Evolutionary conservation across 192 early-diverging fungal genomes (phyloP).

Genomic region (Powellomyces hirtus): DNA sequence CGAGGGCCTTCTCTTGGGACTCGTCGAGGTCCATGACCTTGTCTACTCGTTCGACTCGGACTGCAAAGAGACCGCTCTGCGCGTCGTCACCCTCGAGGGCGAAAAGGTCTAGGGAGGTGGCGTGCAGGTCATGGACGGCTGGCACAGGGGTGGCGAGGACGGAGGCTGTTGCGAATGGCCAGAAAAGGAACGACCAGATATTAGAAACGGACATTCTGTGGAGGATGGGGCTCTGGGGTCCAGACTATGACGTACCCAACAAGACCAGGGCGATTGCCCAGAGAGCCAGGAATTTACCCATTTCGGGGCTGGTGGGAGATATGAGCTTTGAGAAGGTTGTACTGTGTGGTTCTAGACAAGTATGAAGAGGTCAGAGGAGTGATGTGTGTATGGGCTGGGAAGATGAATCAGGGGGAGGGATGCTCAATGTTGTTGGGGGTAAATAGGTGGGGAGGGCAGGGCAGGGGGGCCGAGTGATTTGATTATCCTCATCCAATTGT

Average conservation of each 20-base stretch:
- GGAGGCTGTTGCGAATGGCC: not conserved
- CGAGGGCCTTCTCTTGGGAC: not conserved
- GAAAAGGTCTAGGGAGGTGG: constrained; percentile 34
- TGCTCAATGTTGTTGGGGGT: no score
- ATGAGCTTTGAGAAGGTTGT: no score
- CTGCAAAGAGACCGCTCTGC: constrained; percentile 29
- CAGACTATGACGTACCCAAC: not conserved
- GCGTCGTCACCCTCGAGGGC: constrained; percentile 2
- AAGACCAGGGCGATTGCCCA: not conserved
- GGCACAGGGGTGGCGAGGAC: constrained; percentile 15
- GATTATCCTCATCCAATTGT: no score
- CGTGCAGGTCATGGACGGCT: constrained; percentile 24
- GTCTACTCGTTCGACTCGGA: constrained; percentile 33
- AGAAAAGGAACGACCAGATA: not conserved
- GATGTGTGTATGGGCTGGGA: no score
- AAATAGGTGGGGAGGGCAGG: no score
- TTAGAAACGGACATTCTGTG: not conserved
- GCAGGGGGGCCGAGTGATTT: no score
- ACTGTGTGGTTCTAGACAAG: no score
- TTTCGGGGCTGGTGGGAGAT: not conserved
- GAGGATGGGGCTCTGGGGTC: not conserved
- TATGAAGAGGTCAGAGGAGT: no score
- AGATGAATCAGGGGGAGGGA: no score
- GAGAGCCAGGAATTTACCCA: not conserved
- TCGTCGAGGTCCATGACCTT: constrained; percentile 26